phyloP scores from a whole-genome alignment of 1,139 yeast genomes.

The Trichomonascaceae sp. region DNA sequence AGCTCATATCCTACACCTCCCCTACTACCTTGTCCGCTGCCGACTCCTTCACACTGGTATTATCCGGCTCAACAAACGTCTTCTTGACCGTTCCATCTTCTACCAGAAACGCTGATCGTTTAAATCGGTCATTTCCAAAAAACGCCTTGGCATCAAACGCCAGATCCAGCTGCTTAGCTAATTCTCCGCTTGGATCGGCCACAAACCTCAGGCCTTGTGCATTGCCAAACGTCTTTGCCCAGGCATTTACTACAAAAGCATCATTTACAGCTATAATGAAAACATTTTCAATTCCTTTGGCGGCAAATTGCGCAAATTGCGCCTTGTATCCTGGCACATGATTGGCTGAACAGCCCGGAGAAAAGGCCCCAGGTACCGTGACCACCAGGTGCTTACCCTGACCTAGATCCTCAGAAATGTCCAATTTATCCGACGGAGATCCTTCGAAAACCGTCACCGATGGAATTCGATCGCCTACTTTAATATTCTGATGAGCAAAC shows the following conservation, averaged over 20 bases:
- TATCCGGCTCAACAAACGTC: constrained; percentile 75
- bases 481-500: constrained; percentile 24
- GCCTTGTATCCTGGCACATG: constrained; percentile 77
- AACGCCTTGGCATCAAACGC: constrained; percentile 64
- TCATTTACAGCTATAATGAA: constrained; percentile 78
- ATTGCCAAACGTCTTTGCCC: constrained; percentile 51
- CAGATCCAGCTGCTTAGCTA: constrained; percentile 57
- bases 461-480: constrained; percentile 46
- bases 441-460: constrained; percentile 49
- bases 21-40: constrained; percentile 44
- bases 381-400: constrained; percentile 55
- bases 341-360: constrained; percentile 74
- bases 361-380: constrained; percentile 89
- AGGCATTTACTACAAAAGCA: constrained; percentile 76
- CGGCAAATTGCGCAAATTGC: constrained; percentile 45
- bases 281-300: constrained; percentile 56
- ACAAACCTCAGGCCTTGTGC: constrained; percentile 44
- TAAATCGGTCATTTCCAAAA: constrained; percentile 70
- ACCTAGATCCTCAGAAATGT: constrained; percentile 51
- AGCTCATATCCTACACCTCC: neutral
- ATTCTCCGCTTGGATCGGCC: constrained; percentile 73
- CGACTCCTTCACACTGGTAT: constrained; percentile 57
- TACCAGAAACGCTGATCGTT: constrained; percentile 70
- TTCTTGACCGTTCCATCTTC: constrained; percentile 65
- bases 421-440: constrained; percentile 61